Evolutionary conservation across 2,329 filamentous ascomycete species (phyloP), one percentile per base, ranked within the genome.

Genomic region (Lasiodiplodia citricola): DNA sequence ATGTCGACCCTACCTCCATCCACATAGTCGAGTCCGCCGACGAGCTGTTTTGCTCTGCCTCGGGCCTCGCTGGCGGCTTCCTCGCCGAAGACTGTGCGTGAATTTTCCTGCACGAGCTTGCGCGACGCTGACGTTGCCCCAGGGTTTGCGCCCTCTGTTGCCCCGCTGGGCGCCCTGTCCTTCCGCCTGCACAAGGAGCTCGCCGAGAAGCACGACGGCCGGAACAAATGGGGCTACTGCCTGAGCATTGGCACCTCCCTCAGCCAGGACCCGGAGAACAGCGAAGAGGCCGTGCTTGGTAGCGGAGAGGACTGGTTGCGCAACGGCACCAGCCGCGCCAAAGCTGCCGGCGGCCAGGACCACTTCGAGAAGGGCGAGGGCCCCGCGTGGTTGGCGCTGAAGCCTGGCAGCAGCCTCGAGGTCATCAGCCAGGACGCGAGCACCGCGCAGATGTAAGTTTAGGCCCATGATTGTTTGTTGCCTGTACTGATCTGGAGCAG

Each of bases 41-140:
- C 0, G 77, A 87, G 70, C 84, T 94, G 38, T 93, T 94, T 78
- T 85, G 87, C 13, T 92, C 90, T 37, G 91, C 92, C 0, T 94
- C 91, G 2, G 91, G 92, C 1, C 89, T 87, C 72, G 91, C 91
- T 0, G 92, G 86, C 21, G 92, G 92, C 0, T 95, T 94, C 74
- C 75, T 94, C 10, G 91, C 91, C 0, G 84, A 83, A 41, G 90
- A 94, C 77, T 94, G 91, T 82, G 75, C 21, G 58, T 23, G 3
- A n/a, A 13, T 7, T 14, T 7, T 28, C 21, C 7, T n/a, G 65
- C 35, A 51, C 7, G 28, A 28, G 60, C 41, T 21, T 51, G 50
- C 50, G 38, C 41, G 41, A 67, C 41, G 31, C 69, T 70, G 37
- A 63, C 66, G 23, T 35, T 25, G 21, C 72, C 4, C 52, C 41